These are phyloP conservation scores for Garcileccinum viscosum DNA, from an alignment of 1,284 basidiomycete species.

Conservation along the genomic window DNA sequence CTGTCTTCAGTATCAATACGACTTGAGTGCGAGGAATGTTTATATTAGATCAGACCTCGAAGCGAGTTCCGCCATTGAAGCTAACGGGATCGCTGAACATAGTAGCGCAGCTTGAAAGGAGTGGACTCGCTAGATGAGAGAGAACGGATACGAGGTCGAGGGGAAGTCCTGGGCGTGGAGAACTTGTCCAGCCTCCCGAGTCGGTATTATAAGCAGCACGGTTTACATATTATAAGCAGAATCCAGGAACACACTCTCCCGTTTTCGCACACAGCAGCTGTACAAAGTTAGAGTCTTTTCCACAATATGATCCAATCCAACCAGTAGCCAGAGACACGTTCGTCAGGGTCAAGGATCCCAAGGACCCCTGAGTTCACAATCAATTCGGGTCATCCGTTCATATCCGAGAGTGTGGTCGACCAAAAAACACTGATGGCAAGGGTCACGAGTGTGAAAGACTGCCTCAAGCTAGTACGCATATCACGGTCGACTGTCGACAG, in stretches of 20 bases:
- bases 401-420: background rate
- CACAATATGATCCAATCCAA: background rate
- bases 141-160: background rate
- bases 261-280: conserved; percentile 22
- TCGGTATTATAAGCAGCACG: conserved; percentile 24
- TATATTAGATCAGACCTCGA: conserved; percentile 27
- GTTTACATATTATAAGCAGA: conserved; percentile 3
- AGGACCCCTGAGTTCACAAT: conserved; percentile 21
- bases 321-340: conserved; percentile 15
- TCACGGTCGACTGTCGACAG: too few relatives aligned
- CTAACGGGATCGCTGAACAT: conserved; percentile 38
- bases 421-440: background rate
- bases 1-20: background rate
- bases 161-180: conserved; percentile 6
- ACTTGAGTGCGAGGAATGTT: background rate
- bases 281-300: conserved; percentile 5
- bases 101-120: background rate
- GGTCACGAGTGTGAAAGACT: background rate
- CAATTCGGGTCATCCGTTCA: background rate
- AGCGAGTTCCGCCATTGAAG: conserved; percentile 38
- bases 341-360: background rate
- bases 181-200: background rate
- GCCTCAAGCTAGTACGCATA: too few relatives aligned
- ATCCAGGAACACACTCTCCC: conserved; percentile 24
- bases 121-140: background rate